Evolutionary conservation across 768 basidiomycete species (phyloP).

Genomic region (Rhodotorula diobovata): DNA sequence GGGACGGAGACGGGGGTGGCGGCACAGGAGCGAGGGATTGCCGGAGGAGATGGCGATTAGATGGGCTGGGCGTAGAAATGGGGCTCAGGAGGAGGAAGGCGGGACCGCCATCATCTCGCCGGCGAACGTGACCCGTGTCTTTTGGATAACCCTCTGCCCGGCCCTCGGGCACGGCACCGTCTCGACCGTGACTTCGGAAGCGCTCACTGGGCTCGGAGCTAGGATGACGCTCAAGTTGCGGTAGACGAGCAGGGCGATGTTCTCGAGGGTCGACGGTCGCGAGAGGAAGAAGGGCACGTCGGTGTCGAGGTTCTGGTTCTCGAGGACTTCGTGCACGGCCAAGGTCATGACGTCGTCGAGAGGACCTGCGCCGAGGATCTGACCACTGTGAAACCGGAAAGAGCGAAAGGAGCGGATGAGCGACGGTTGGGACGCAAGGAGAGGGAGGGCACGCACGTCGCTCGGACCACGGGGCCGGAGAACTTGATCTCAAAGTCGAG

Average conservation of each 20-base stretch:
- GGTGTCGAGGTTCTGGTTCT: constrained; percentile 28
- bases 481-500: constrained; percentile 22
- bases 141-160: too few relatives aligned
- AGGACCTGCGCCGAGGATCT: constrained; percentile 1
- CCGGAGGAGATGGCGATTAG: neutral
- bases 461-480: constrained; percentile 4
- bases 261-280: constrained; percentile 34
- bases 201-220: constrained; percentile 2
- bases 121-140: neutral
- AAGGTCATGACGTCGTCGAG: constrained; percentile 18
- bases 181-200: constrained; percentile 25
- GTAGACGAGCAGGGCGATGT: constrained; percentile 32
- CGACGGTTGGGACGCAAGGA: neutral
- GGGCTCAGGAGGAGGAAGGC: neutral
- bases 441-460: constrained; percentile 8
- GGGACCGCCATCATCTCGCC: constrained; percentile 4
- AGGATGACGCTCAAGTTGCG: constrained; percentile 25
- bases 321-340: constrained; percentile 14
- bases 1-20: too few relatives aligned
- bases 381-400: neutral
- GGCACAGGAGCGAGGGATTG: neutral
- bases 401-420: neutral
- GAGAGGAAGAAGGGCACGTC: constrained; percentile 30
- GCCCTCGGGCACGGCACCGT: neutral
- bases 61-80: too few relatives aligned